Conservation (phyloP, 2,329 filamentous ascomycete species). For the Arachnomyces sp. region DNA sequence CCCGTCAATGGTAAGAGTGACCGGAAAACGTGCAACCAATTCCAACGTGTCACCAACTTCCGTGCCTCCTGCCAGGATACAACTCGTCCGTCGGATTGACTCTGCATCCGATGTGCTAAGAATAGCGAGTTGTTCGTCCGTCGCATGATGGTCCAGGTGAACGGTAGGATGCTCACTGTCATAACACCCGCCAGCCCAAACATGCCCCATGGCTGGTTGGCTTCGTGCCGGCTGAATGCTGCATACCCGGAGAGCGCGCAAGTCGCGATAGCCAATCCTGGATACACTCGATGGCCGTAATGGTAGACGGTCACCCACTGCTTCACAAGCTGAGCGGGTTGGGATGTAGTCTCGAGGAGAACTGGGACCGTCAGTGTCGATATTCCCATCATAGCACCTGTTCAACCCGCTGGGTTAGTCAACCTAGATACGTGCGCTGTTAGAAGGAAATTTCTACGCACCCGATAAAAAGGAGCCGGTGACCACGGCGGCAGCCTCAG, state of each 20-base stretch:
- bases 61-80: conserved; percentile 6
- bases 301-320: conserved; percentile 29
- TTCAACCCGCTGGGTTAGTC: neutral
- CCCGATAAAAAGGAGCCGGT: conserved; percentile 6
- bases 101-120: conserved; percentile 10
- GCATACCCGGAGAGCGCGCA: conserved; percentile 19
- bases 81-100: neutral
- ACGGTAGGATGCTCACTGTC: conserved; percentile 30
- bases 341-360: conserved; percentile 21
- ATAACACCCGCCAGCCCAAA: conserved; percentile 16
- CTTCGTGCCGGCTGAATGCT: conserved; percentile 1
- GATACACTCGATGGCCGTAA: conserved; percentile 25
- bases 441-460: neutral
- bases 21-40: conserved; percentile 16
- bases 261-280: conserved; percentile 21
- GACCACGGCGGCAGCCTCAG: conserved; percentile 3
- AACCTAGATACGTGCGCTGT: neutral
- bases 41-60: conserved; percentile 20
- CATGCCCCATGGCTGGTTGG: conserved; percentile 8
- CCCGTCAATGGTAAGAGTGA: conserved; percentile 5
- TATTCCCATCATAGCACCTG: conserved; percentile 22
- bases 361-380: conserved; percentile 25
- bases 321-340: conserved; percentile 18
- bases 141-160: conserved; percentile 30
- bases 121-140: conserved; percentile 29